Evolutionary conservation across 331 rosid species (phyloP).

Genomic region (Pyracantha coccinea): DNA sequence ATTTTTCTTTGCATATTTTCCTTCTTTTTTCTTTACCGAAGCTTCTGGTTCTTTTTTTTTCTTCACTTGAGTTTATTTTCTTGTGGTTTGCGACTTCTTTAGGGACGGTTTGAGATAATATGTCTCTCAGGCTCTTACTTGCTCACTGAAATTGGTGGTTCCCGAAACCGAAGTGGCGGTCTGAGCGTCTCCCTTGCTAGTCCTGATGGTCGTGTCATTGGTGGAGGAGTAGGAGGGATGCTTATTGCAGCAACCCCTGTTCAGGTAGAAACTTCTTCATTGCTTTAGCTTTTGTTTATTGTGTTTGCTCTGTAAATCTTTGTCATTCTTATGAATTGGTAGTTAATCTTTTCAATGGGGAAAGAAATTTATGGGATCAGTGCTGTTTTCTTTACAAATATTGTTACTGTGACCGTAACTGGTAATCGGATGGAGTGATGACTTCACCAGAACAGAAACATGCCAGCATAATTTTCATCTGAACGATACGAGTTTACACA

Average conservation of each 20-base stretch:
- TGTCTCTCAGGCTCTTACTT: constrained; percentile 84
- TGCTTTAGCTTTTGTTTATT: neutral
- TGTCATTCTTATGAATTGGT: neutral
- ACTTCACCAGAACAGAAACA: neutral
- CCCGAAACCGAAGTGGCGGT: constrained; percentile 63
- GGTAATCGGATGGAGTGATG: neutral
- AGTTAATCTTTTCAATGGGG: neutral
- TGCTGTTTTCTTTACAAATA: neutral
- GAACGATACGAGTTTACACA: neutral
- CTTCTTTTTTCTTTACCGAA: neutral
- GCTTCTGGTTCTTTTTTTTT: neutral
- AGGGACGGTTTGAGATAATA: constrained; percentile 96
- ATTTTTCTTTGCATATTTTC: neutral
- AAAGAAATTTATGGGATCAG: neutral
- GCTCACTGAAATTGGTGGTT: constrained; percentile 44
- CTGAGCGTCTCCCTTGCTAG: constrained; percentile 87
- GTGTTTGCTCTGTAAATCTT: neutral
- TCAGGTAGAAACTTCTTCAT: constrained; percentile 53
- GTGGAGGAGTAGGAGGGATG: constrained; percentile 87
- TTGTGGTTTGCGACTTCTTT: constrained; percentile 11
- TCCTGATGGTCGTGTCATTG: constrained; percentile 88
- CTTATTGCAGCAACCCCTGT: constrained; percentile 88
- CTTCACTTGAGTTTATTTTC: neutral
- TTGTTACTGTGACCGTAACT: neutral
- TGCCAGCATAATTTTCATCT: neutral